Evolutionary conservation across 495 filamentous ascomycete genomes (phyloP).

Genomic region (Usnea hakonensis): DNA sequence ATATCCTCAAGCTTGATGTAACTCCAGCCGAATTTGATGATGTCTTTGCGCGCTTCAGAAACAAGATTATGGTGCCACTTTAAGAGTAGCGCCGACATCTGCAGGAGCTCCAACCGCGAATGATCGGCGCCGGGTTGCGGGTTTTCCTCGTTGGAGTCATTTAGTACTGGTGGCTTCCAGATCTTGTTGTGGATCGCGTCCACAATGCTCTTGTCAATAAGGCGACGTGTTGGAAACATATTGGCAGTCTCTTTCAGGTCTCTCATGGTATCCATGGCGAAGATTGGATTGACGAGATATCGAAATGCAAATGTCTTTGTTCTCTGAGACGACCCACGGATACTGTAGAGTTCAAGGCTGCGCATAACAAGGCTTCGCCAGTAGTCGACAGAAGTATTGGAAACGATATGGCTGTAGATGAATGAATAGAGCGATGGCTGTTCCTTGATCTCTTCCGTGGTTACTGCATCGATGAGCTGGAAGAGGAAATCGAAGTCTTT

Average conservation of each 20-base stretch:
- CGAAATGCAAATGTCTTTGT: constrained; percentile 90
- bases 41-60: constrained; percentile 88
- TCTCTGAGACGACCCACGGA: constrained; percentile 67
- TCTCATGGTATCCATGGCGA: constrained; percentile 91
- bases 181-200: constrained; percentile 89
- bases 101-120: constrained; percentile 89
- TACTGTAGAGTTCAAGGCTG: constrained; percentile 81
- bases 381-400: constrained; percentile 77
- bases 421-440: constrained; percentile 68
- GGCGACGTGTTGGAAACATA: constrained; percentile 37
- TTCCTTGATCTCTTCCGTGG: constrained; percentile 69
- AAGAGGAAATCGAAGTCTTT: constrained; percentile 87
- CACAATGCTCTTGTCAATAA: constrained; percentile 83
- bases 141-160: constrained; percentile 77
- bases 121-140: constrained; percentile 86
- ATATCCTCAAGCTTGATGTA: constrained; percentile 96
- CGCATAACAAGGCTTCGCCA: constrained; percentile 76
- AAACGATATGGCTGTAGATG: constrained; percentile 80
- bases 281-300: constrained; percentile 88
- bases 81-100: constrained; percentile 87
- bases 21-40: constrained; percentile 98
- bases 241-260: constrained; percentile 17
- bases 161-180: constrained; percentile 74
- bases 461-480: constrained; percentile 74
- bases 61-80: constrained; percentile 83